These are phyloP conservation scores for Pseudocercospora fijiensis DNA, from an alignment of 2,329 filamentous ascomycete genomes.

Conservation along the genomic window DNA sequence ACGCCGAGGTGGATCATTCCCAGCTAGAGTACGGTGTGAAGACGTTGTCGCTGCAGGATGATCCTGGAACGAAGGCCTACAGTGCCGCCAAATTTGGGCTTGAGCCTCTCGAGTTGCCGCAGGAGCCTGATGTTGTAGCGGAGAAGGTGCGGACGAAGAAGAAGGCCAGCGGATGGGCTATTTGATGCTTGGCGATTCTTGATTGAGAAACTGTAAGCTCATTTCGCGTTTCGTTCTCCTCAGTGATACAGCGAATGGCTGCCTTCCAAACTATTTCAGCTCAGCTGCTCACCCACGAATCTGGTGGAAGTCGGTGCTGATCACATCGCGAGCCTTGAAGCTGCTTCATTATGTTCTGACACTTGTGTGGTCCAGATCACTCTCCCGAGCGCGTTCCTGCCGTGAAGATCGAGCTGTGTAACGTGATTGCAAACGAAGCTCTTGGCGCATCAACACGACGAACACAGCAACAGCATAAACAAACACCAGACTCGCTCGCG, in stretches of 20 bases:
- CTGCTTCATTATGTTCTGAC: neutral
- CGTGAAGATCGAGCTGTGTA: neutral
- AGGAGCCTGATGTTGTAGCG: slow-evolving; percentile 31
- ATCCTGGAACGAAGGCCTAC: slow-evolving; percentile 19
- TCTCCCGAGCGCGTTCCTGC: slow-evolving; percentile 4
- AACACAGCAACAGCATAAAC: neutral
- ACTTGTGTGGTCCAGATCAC: neutral
- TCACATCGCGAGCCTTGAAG: neutral
- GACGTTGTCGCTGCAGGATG: slow-evolving; percentile 28
- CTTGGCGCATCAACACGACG: neutral
- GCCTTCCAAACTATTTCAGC: neutral
- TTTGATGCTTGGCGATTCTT: slow-evolving; percentile 26
- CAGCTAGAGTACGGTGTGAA: slow-evolving; percentile 27
- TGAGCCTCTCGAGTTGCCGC: slow-evolving; percentile 34
- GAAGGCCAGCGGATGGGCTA: slow-evolving; percentile 41
- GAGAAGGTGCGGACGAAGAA: slow-evolving; percentile 39
- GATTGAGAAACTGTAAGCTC: neutral
- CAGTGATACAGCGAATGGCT: neutral
- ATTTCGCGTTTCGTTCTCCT: neutral
- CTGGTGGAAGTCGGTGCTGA: neutral
- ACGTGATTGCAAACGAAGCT: slow-evolving; percentile 1
- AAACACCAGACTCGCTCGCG: neutral
- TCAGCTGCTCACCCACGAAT: neutral
- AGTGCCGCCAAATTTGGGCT: slow-evolving; percentile 27
- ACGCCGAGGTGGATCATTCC: slow-evolving; percentile 19